A percentile compares a stretch with the other conserved stretches of the same genome.
Conservation (phyloP, 2,329 filamentous ascomycete species). For the Penicillium sumatraense region DNA sequence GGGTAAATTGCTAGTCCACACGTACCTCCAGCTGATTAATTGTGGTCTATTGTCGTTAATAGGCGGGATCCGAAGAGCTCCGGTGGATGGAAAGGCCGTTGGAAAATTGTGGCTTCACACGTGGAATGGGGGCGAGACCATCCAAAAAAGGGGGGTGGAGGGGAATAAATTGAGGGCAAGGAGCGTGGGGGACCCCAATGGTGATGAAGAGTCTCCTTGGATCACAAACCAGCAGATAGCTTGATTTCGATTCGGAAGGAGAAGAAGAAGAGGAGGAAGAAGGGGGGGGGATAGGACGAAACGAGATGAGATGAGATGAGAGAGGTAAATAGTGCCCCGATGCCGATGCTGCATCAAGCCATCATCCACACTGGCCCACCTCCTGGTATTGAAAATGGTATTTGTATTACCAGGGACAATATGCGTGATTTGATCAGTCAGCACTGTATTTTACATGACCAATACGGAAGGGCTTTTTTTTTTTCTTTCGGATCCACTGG, state of each 20-base stretch:
- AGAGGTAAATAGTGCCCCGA: constrained; percentile 1
- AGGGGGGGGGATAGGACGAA: neutral
- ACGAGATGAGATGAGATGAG: neutral
- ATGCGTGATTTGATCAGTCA: neutral
- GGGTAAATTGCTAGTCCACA: neutral
- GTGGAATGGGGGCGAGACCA: constrained; percentile 23
- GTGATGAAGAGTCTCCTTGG: neutral
- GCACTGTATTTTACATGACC: neutral
- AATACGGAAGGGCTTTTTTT: neutral
- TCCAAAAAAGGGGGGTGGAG: neutral
- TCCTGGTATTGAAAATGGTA: constrained; percentile 13
- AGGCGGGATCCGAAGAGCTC: constrained; percentile 26
- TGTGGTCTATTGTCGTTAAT: neutral
- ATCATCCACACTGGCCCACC: constrained; percentile 14
- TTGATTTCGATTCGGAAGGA: neutral
- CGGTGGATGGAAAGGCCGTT: constrained; percentile 14
- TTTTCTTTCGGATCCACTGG: neutral
- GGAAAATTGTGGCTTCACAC: constrained; percentile 24
- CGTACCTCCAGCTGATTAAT: neutral
- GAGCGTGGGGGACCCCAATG: neutral
- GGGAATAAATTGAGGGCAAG: neutral
- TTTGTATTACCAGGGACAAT: neutral
- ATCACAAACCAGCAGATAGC: neutral
- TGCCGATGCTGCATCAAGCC: constrained; percentile 8
- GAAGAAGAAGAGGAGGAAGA: neutral